A percentile compares a stretch with the other conserved stretches of the same genome.
Conservation (phyloP, 2,329 filamentous ascomycete genomes). For the Alternaria sp. region DNA sequence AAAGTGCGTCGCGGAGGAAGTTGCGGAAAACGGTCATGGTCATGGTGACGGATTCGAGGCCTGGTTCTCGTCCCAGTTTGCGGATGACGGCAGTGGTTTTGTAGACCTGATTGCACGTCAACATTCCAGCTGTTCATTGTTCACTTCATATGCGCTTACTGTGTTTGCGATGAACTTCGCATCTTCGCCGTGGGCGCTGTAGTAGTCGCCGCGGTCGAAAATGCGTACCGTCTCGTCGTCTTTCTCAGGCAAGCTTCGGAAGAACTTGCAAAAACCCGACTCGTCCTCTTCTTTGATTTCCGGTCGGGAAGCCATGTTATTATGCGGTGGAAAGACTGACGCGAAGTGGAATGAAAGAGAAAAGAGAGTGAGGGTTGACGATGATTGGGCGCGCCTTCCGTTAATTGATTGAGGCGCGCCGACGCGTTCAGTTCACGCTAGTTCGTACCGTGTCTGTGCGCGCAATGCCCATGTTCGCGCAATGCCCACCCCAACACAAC, state of each 20-base stretch:
- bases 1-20: slow-evolving; percentile 92
- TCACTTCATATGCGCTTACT: slow-evolving; percentile 55
- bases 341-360: not conserved
- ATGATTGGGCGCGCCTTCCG: slow-evolving; percentile 12
- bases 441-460: too few species aligned
- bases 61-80: slow-evolving; percentile 84
- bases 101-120: slow-evolving; percentile 71
- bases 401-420: slow-evolving; percentile 17
- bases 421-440: slow-evolving; percentile 17
- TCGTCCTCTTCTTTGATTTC: slow-evolving; percentile 87
- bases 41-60: slow-evolving; percentile 92
- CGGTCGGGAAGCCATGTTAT: slow-evolving; percentile 62
- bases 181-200: slow-evolving; percentile 90
- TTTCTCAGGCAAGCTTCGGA: slow-evolving; percentile 79
- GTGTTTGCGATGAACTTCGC: slow-evolving; percentile 83
- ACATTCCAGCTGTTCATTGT: not conserved
- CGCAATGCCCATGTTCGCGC: too few species aligned
- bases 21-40: slow-evolving; percentile 94
- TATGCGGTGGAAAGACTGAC: not conserved
- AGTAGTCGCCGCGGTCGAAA: slow-evolving; percentile 94
- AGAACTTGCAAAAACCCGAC: slow-evolving; percentile 94
- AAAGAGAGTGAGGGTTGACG: slow-evolving; percentile 1
- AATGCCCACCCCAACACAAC: too few species aligned
- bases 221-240: slow-evolving; percentile 82
- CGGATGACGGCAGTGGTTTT: slow-evolving; percentile 96